phyloP scores from a whole-genome alignment of 164 flowering plant genomes.

The Liquidambar formosana region DNA sequence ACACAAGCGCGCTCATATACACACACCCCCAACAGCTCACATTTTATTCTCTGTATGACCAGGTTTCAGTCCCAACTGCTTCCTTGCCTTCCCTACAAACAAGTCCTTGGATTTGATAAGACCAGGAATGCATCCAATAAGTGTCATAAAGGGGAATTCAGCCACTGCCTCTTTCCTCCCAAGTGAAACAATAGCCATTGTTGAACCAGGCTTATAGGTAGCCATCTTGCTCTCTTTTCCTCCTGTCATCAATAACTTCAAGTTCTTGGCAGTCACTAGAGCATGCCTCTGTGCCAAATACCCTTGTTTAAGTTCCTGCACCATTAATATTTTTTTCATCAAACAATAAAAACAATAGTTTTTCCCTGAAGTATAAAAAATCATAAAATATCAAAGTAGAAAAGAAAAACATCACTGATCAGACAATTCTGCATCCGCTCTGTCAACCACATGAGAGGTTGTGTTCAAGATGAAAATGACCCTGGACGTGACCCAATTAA shows the following conservation, averaged over 20 bases:
- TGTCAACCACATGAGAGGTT: too few relatives aligned
- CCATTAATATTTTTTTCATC: neutral
- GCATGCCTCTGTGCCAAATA: slow-evolving; percentile 44
- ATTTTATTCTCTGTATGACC: neutral
- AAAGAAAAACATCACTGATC: too few relatives aligned
- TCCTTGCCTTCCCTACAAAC: slow-evolving; percentile 68
- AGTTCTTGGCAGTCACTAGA: slow-evolving; percentile 51
- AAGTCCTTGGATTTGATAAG: slow-evolving; percentile 61
- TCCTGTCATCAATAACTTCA: slow-evolving; percentile 49
- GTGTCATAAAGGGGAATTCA: slow-evolving; percentile 44
- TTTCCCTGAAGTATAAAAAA: too few relatives aligned
- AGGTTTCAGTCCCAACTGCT: slow-evolving; percentile 45
- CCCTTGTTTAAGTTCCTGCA: slow-evolving; percentile 29
- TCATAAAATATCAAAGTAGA: too few relatives aligned
- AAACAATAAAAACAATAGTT: neutral
- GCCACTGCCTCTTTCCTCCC: slow-evolving; percentile 69
- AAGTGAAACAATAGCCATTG: slow-evolving; percentile 50
- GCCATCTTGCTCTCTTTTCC: slow-evolving; percentile 41
- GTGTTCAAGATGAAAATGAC: too few relatives aligned
- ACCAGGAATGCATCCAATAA: slow-evolving; percentile 61
- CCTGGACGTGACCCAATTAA: too few relatives aligned
- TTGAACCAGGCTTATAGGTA: slow-evolving; percentile 38
- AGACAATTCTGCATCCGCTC: too few relatives aligned
- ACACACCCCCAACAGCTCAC: too few relatives aligned
- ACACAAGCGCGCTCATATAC: too few relatives aligned